Percentiles rank a stretch among this genome's conserved stretches.
Conservation (phyloP, 2,329 filamentous ascomycete species). For the Zasmidium cellare region DNA sequence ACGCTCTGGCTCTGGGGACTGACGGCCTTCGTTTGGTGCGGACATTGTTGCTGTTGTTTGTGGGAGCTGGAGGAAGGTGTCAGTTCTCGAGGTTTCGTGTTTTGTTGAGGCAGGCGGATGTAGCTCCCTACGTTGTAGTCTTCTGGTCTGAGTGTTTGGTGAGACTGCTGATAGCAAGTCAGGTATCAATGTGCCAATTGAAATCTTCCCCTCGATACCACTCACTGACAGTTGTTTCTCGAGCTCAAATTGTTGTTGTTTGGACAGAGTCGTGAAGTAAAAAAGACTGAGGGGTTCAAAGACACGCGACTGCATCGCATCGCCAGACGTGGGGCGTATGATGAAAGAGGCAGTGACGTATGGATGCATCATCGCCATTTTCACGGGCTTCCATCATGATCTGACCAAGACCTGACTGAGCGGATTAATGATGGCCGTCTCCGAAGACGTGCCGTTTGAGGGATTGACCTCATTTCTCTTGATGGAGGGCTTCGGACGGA, state of each 20-base stretch:
- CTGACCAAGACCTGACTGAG: not conserved
- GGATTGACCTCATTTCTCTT: too few relatives aligned
- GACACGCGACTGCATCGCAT: too few relatives aligned
- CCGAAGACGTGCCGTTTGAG: not conserved
- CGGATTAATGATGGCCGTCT: not conserved
- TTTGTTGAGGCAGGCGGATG: not conserved
- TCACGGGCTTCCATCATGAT: not conserved
- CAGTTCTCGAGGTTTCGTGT: too few relatives aligned
- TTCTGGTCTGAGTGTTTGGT: not conserved
- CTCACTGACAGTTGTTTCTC: too few relatives aligned
- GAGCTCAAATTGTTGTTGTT: too few relatives aligned
- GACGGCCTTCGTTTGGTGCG: slow-evolving; percentile 61
- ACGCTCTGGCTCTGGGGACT: slow-evolving; percentile 73
- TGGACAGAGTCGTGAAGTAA: too few relatives aligned
- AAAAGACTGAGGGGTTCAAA: too few relatives aligned
- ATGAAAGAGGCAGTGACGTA: not conserved
- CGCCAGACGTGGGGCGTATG: too few relatives aligned
- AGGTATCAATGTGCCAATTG: not conserved
- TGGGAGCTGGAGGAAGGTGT: not conserved
- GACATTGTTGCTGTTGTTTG: slow-evolving; percentile 59
- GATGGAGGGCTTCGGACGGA: too few relatives aligned
- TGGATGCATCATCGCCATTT: not conserved
- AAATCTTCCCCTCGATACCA: too few relatives aligned
- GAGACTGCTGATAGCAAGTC: not conserved
- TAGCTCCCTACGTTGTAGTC: not conserved